Base-by-base conservation (phyloP, 306 rosid species). In the Geum urbanum region DNA sequence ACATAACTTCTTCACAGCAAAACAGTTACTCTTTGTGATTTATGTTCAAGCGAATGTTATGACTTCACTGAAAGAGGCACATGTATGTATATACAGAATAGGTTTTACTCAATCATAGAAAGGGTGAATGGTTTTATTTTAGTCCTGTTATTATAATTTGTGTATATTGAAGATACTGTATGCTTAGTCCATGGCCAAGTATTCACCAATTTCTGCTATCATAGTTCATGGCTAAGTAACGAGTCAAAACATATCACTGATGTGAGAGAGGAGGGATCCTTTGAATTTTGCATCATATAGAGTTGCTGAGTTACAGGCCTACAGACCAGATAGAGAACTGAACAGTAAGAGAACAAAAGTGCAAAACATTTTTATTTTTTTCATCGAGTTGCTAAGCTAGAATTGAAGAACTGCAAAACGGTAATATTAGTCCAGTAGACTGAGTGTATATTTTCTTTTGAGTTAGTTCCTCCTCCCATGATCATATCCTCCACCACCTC, bases 401-500 rank as follows among this genome's bases (percentile, higher is more conserved):
- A 8, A 16, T 18, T 2, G 6, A 37, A 20, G 13, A 19, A 27
- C 53, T 45, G 44, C 45, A 55, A 22, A 54, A 32, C 37, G 3
- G 50, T 41, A 9, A 22, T 56, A 64, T 70, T 44, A 15, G 44
- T 56, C 64, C 43, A 70, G 27, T 15, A 22, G 56, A 32, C 37
- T 3, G 37, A 32, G 37, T 32, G 37, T 1, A 32, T 32, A 69
- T 5, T 70, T 16, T 20, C 6, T 32, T 20, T 56, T 11, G 74
- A 56, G 35, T 48, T 56, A 24, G 44, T 70, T 56, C 54, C 15
- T 55, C 65, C 68, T 49, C 24, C 45, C 80, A 45, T 61, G 54
- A 41, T 27, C 53, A 16, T 58, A 27, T 54, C 72, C 76, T 15
- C 73, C 67, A 7, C 79, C 82, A 0, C 27, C 32, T 3, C 70